Conservation (phyloP, 2,329 filamentous ascomycete species). For the Phaeosphaeriaceae sp. region DNA sequence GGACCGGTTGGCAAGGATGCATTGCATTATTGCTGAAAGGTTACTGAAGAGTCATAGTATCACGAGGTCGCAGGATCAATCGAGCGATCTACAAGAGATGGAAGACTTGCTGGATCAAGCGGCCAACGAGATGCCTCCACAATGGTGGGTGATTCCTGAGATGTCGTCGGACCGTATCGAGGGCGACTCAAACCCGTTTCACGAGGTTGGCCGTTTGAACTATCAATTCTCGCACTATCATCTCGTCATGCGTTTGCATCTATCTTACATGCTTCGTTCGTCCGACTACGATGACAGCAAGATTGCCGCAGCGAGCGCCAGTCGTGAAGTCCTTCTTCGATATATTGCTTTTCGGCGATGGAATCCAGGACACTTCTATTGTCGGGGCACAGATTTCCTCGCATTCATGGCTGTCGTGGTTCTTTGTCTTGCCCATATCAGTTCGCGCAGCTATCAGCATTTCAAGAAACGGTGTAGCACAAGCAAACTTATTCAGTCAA, state of each 20-base stretch:
- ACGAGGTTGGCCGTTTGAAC: conserved; percentile 16
- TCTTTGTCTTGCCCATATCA: conserved; percentile 23
- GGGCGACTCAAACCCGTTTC: conserved; percentile 1
- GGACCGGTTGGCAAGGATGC: conserved; percentile 42
- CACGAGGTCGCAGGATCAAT: no score
- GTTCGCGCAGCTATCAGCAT: conserved; percentile 3
- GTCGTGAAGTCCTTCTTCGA: conserved; percentile 22
- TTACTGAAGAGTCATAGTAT: conserved; percentile 43
- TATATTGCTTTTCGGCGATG: conserved; percentile 18
- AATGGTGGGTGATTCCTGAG: conserved; percentile 32
- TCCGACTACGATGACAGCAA: conserved; percentile 17
- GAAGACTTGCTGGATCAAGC: conserved; percentile 23
- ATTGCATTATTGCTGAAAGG: conserved; percentile 41
- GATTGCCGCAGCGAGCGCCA: conserved; percentile 21
- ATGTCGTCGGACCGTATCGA: background rate
- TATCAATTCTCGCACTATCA: conserved; percentile 24
- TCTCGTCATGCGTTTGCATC: conserved; percentile 21
- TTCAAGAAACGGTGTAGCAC: conserved; percentile 10
- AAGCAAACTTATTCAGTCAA: conserved; percentile 12
- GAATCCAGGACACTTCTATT: conserved; percentile 16
- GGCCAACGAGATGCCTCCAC: conserved; percentile 20
- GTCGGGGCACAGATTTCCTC: conserved; percentile 24
- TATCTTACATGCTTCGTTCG: conserved; percentile 28
- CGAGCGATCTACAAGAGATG: conserved; percentile 26
- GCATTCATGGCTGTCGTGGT: conserved; percentile 27